Evolutionary conservation across 2,329 filamentous ascomycete species (phyloP), one percentile per base, ranked within the genome.

Genomic region (Colletotrichum costaricense): DNA sequence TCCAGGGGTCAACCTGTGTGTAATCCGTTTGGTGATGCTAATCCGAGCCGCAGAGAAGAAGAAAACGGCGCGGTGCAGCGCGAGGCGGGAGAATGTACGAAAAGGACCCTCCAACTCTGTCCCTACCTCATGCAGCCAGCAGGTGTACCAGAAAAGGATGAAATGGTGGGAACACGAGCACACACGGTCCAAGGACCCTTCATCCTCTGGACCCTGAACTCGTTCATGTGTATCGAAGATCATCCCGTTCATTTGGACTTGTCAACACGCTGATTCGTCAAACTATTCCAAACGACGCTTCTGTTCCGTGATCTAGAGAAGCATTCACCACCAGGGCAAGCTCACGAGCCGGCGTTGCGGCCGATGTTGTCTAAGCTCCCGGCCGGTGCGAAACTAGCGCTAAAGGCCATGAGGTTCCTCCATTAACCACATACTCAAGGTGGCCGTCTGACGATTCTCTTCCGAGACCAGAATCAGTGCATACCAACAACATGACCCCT

Each of bases 1-100:
- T 26, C n/a, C 65, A 59, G 59, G 66, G 66, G 54, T 69, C 54
- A 69, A 64, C 66, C 70, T 58, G 70, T 73, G n/a, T 28, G 35
- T 55, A 33, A 49, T 46, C 22, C 28, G 16, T 60, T 46, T 65
- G 28, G 35, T 52, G 49, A 65, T 28, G 63, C 42, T 58, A 59
- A 54, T 64, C 66, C 19, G 66, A 63, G 30, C 46, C 33, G 22
- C 33, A 26, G 30, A 6, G 14, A 30, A n/a, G n/a, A 16, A 49
- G 22, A 55, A n/a, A 55, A 24, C 14, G 22, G 52, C 42, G 42
- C 7, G 42, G 42, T 49, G n/a, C 52, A 35, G 14, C 38, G 28
- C 26, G 54, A 69, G 46, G 28, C 42, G 30, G 59, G 28, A 54
- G 52, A 52, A 33, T 11, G 38, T 46, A 33, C 19, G 24, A 26